Percentiles rank a stretch among this genome's conserved stretches.
Evolutionary conservation across 1,284 basidiomycete species (phyloP).

Genomic region (Golubevia sp.): DNA sequence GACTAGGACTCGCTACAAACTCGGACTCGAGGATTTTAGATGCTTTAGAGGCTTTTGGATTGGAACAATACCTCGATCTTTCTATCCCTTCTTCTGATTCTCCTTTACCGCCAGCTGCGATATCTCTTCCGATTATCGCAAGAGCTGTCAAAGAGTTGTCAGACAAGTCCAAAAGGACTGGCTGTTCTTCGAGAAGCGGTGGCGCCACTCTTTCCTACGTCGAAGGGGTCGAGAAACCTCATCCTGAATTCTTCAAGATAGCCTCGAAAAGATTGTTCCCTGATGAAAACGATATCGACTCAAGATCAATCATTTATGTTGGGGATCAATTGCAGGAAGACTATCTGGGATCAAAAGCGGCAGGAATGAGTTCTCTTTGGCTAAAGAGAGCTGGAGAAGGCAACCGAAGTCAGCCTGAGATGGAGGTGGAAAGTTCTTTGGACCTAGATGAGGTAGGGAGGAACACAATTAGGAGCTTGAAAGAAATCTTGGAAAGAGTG

Average conservation of each 20-base stretch:
- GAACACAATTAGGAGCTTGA: too few species aligned
- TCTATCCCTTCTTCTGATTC: background rate
- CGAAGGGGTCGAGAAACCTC: conserved; percentile 26
- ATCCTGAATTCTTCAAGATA: conserved; percentile 23
- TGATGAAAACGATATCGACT: background rate
- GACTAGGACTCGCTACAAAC: conserved; percentile 28
- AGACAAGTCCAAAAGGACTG: background rate
- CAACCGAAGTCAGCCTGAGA: conserved; percentile 25
- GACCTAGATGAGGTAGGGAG: background rate
- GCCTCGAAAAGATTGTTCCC: conserved; percentile 15
- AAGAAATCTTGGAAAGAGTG: too few species aligned
- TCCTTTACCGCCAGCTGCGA: background rate
- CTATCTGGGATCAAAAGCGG: conserved; percentile 28
- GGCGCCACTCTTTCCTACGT: conserved; percentile 29
- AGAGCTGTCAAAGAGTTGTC: background rate
- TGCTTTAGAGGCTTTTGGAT: conserved; percentile 19
- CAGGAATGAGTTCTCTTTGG: conserved; percentile 28
- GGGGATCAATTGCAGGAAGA: conserved; percentile 40
- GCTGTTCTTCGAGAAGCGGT: background rate
- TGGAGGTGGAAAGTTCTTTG: conserved; percentile 23
- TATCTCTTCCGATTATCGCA: background rate
- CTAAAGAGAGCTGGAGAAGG: conserved; percentile 12
- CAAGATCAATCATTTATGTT: conserved; percentile 24
- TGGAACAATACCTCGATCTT: conserved; percentile 24
- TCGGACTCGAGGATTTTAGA: conserved; percentile 28